Percentiles rank a stretch among this genome's conserved stretches.
Conservation (phyloP, 106 monocot genomes). For the Narthecium ossifragum region DNA sequence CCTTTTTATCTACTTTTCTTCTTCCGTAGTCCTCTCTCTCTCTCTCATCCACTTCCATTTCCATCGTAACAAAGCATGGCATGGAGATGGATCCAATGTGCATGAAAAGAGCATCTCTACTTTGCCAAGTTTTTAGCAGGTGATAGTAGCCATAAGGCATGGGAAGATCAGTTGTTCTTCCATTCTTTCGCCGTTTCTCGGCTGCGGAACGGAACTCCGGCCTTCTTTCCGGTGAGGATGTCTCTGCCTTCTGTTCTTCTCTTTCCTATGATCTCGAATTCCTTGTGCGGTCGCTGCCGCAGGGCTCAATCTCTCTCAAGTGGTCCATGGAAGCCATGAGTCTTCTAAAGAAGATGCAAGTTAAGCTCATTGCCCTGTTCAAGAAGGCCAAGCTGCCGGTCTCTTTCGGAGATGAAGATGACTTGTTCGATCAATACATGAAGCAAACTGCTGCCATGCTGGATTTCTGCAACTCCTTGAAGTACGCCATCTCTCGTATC, state of each 20-base stretch:
- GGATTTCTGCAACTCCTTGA: slow-evolving; percentile 63
- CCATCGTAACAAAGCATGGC: not conserved
- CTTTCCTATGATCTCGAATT: slow-evolving; percentile 28
- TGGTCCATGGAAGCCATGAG: slow-evolving; percentile 51
- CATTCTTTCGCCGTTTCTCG: not conserved
- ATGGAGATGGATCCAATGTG: not conserved
- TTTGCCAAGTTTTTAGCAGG: not conserved
- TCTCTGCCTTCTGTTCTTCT: slow-evolving; percentile 26
- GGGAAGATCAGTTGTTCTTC: slow-evolving; percentile 13
- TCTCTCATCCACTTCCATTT: not conserved
- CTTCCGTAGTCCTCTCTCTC: not conserved
- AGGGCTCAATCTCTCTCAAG: slow-evolving; percentile 32
- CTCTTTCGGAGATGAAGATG: slow-evolving; percentile 16
- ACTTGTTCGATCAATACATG: slow-evolving; percentile 71
- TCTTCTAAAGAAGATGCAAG: slow-evolving; percentile 50
- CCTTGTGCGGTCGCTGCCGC: slow-evolving; percentile 29
- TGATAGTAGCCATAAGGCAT: too few species aligned
- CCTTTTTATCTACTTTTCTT: slow-evolving; percentile 4
- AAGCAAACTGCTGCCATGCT: slow-evolving; percentile 34
- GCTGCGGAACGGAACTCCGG: not conserved
- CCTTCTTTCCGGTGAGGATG: slow-evolving; percentile 10
- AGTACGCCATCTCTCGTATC: slow-evolving; percentile 35
- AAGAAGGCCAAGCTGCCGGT: slow-evolving; percentile 32
- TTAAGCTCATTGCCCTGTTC: slow-evolving; percentile 29
- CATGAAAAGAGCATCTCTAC: too few species aligned